Conservation (phyloP, 2,329 filamentous ascomycete species). For the Fusarium oxysporum region DNA sequence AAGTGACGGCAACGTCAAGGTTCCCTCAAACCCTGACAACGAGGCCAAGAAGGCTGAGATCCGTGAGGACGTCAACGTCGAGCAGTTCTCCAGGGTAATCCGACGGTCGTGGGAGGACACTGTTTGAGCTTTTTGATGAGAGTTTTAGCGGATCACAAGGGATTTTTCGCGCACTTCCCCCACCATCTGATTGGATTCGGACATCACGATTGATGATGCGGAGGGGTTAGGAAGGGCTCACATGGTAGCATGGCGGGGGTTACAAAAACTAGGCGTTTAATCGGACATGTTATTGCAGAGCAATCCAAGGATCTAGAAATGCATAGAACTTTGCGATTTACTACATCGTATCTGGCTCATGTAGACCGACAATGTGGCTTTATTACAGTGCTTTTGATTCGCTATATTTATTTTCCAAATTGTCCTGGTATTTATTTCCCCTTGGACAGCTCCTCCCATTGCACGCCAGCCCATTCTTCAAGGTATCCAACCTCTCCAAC, state of each 20-base stretch:
- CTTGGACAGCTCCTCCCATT: slow-evolving; percentile 86
- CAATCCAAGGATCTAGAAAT: slow-evolving; percentile 49
- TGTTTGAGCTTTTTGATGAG: slow-evolving; percentile 44
- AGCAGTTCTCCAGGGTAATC: slow-evolving; percentile 84
- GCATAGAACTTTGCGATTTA: slow-evolving; percentile 48
- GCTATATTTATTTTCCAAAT: slow-evolving; percentile 12
- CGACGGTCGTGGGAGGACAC: slow-evolving; percentile 85
- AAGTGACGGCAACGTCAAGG: slow-evolving; percentile 71
- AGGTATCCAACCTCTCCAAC: slow-evolving; percentile 79
- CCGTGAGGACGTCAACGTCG: slow-evolving; percentile 92
- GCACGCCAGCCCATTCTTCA: slow-evolving; percentile 97
- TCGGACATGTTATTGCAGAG: slow-evolving; percentile 53
- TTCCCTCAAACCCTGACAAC: slow-evolving; percentile 95
- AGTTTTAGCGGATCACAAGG: slow-evolving; percentile 31
- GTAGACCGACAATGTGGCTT: slow-evolving; percentile 9
- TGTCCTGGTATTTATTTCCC: slow-evolving; percentile 41
- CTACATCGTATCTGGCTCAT: slow-evolving; percentile 30
- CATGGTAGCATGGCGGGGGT: slow-evolving; percentile 49
- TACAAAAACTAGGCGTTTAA: slow-evolving; percentile 52
- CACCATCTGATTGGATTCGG: slow-evolving; percentile 41
- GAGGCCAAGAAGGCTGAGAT: slow-evolving; percentile 97
- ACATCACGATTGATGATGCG: slow-evolving; percentile 47
- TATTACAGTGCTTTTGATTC: slow-evolving; percentile 15
- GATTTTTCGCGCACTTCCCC: slow-evolving; percentile 36
- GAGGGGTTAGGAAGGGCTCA: slow-evolving; percentile 41